Conservation (phyloP, 805 yeast genomes). For the Sporopachydermia lactativora region DNA sequence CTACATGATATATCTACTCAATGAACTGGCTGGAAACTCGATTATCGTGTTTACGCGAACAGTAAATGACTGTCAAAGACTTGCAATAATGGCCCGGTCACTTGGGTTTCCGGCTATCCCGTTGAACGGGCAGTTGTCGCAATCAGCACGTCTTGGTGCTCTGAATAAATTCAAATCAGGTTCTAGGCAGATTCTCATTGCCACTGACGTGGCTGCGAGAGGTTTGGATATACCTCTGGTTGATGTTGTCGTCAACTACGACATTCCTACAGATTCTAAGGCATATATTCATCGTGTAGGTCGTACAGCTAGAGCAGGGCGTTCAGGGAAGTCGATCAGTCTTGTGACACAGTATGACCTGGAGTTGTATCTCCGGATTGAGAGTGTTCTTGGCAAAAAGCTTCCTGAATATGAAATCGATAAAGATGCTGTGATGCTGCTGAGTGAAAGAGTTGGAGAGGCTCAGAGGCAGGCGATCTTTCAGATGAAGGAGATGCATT, state of each 20-base stretch:
- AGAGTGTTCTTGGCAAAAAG: constrained; percentile 70
- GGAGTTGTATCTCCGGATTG: constrained; percentile 78
- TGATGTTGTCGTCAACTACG: constrained; percentile 64
- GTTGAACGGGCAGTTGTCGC: constrained; percentile 82
- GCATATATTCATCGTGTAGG: constrained; percentile 85
- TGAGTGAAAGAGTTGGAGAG: constrained; percentile 80
- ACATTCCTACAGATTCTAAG: constrained; percentile 73
- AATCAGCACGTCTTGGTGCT: constrained; percentile 73
- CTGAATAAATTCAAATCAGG: constrained; percentile 69
- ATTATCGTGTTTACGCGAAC: constrained; percentile 87
- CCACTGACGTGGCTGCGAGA: constrained; percentile 84
- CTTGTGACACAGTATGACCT: constrained; percentile 90
- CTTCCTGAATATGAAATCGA: constrained; percentile 74
- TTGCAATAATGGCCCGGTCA: constrained; percentile 65
- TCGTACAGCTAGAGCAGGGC: constrained; percentile 90
- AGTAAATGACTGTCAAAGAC: constrained; percentile 87
- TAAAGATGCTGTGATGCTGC: constrained; percentile 57
- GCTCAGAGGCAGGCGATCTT: constrained; percentile 85
- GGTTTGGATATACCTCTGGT: constrained; percentile 77
- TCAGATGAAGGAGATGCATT: constrained; percentile 57
- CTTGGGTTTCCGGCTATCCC: constrained; percentile 87
- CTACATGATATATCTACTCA: constrained; percentile 63
- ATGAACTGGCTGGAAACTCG: constrained; percentile 75
- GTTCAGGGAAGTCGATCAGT: constrained; percentile 77
- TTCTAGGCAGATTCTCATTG: constrained; percentile 51